These are phyloP conservation scores for Populus alba DNA, from an alignment of 345 rosid genomes.

Conservation along the genomic window DNA sequence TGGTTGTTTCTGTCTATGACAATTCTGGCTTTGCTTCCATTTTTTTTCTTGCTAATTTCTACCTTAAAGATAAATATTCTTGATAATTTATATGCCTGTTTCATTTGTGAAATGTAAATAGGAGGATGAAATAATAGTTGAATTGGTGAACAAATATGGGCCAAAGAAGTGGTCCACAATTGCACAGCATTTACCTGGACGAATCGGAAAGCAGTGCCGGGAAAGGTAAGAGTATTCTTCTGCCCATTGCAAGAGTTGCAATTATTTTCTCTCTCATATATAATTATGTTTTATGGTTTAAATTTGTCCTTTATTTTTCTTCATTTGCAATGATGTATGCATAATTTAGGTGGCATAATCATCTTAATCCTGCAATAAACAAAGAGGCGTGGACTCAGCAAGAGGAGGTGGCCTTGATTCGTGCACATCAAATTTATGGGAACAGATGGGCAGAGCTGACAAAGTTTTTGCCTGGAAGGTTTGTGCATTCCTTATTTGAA, in stretches of 20 bases:
- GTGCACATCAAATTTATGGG: slow-evolving; percentile 94
- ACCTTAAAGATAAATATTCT: neutral
- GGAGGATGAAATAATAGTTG: slow-evolving; percentile 89
- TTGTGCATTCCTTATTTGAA: slow-evolving; percentile 20
- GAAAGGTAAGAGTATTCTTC: slow-evolving; percentile 56
- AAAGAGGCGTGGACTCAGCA: slow-evolving; percentile 99
- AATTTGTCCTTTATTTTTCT: neutral
- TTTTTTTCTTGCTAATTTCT: neutral
- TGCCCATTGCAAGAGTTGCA: neutral
- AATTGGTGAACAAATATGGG: slow-evolving; percentile 76
- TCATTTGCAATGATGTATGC: slow-evolving; percentile 15
- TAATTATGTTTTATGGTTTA: neutral
- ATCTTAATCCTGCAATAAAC: slow-evolving; percentile 92
- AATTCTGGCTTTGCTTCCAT: neutral
- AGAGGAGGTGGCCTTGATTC: slow-evolving; percentile 92
- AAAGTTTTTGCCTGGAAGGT: slow-evolving; percentile 99
- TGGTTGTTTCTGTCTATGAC: slow-evolving; percentile 12
- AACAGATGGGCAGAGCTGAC: slow-evolving; percentile 99
- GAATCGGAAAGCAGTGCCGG: slow-evolving; percentile 97
- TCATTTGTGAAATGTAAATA: slow-evolving; percentile 28
- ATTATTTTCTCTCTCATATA: neutral
- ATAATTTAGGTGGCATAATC: slow-evolving; percentile 93
- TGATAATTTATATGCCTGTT: neutral
- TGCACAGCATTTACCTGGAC: slow-evolving; percentile 92
- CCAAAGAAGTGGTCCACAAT: slow-evolving; percentile 99